Conservation (phyloP, 768 basidiomycete species). For the Hericium alpestre region DNA sequence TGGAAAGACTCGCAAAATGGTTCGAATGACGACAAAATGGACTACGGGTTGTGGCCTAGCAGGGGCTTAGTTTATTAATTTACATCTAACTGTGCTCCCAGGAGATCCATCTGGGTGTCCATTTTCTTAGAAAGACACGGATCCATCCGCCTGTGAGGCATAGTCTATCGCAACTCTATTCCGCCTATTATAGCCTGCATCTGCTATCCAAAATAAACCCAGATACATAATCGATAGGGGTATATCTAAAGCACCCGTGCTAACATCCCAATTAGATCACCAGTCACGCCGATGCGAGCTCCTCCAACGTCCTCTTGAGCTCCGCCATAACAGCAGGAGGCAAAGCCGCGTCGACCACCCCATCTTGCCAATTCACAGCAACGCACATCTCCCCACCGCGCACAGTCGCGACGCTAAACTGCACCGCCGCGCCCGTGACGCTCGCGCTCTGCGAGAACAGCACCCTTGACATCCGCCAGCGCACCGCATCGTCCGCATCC, state of each 20-base stretch:
- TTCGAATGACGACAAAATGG: too few species aligned
- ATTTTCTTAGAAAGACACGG: too few species aligned
- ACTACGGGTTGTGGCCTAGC: too few species aligned
- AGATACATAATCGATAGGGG: too few species aligned
- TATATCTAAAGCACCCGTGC: neutral
- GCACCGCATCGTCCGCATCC: neutral
- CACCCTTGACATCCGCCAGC: neutral
- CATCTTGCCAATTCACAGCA: neutral
- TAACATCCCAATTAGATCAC: neutral
- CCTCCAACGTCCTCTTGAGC: neutral
- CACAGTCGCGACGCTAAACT: neutral
- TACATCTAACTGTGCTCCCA: too few species aligned
- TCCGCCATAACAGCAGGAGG: neutral
- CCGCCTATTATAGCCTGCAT: too few species aligned
- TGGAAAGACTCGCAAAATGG: too few species aligned
- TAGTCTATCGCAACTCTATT: too few species aligned
- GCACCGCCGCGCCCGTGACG: neutral
- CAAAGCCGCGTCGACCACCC: neutral
- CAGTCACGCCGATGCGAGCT: neutral
- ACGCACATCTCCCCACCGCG: neutral
- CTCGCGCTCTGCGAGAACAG: neutral
- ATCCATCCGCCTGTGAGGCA: too few species aligned
- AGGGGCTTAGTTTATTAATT: too few species aligned
- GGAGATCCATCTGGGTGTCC: too few species aligned
- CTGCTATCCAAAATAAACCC: too few species aligned